Evolutionary conservation across 2,329 filamentous ascomycete genomes (phyloP).

Genomic region (Blastomyces percursus): DNA sequence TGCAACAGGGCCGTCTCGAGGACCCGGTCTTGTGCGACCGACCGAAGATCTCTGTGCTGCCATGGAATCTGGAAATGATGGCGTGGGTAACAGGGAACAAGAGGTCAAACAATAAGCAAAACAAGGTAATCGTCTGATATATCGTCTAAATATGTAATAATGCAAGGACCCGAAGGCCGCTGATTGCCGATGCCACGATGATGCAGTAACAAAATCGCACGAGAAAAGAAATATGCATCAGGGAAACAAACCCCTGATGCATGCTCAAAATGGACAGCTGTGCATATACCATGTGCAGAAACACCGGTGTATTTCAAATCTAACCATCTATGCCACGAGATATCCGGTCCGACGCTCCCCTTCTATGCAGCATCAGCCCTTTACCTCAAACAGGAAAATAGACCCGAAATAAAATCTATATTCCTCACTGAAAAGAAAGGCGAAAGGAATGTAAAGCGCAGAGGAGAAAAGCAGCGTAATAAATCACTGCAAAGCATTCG

Average conservation of each 20-base stretch:
- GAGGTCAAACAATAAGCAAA: neutral
- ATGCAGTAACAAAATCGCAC: neutral
- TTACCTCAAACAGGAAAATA: neutral
- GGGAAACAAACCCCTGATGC: neutral
- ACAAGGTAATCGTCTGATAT: neutral
- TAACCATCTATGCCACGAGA: neutral
- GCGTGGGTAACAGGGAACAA: neutral
- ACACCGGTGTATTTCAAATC: neutral
- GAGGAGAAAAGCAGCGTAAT: neutral
- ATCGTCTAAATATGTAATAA: neutral
- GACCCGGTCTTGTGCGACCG: neutral
- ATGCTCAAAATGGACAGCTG: neutral
- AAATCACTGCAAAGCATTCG: constrained; percentile 40
- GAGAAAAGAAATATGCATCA: neutral
- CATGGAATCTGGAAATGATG: neutral
- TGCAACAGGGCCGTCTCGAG: neutral
- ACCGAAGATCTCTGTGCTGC: neutral
- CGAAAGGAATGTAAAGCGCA: neutral
- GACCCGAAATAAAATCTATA: neutral
- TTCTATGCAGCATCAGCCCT: neutral
- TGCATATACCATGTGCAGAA: neutral
- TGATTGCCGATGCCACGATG: neutral
- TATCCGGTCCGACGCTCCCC: neutral
- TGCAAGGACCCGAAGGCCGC: neutral
- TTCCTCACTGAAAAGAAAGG: neutral